Conservation (phyloP, 78 protist species). For the Protostelium mycophagum region DNA sequence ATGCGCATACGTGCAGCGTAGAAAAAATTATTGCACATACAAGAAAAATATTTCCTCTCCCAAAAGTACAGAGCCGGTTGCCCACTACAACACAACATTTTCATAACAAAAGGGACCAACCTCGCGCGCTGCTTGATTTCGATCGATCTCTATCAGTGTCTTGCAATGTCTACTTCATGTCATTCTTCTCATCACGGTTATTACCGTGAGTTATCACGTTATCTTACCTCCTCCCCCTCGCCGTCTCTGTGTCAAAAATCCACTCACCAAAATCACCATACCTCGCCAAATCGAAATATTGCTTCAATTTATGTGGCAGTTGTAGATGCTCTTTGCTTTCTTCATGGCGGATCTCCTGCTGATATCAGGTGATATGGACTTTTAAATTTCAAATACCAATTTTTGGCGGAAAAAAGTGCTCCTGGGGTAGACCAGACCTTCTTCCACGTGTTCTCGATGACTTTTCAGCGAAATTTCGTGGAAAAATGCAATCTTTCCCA, state of each 20-base stretch:
- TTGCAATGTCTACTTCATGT: background rate
- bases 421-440: background rate
- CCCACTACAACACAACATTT: no score
- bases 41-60: no score
- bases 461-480: background rate
- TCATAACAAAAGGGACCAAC: no score
- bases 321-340: background rate
- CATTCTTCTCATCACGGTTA: background rate
- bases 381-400: background rate
- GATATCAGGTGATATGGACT: no score
- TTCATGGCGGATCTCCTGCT: background rate
- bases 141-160: background rate
- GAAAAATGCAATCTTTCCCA: background rate
- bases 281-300: background rate
- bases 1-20: no score
- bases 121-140: background rate
- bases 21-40: no score
- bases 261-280: background rate
- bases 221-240: background rate
- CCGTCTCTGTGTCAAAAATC: background rate
- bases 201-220: background rate
- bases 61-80: no score
- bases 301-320: background rate
- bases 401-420: background rate
- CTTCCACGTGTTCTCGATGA: background rate